Conservation (phyloP, 768 basidiomycete genomes). For the Lentinula sp. region DNA sequence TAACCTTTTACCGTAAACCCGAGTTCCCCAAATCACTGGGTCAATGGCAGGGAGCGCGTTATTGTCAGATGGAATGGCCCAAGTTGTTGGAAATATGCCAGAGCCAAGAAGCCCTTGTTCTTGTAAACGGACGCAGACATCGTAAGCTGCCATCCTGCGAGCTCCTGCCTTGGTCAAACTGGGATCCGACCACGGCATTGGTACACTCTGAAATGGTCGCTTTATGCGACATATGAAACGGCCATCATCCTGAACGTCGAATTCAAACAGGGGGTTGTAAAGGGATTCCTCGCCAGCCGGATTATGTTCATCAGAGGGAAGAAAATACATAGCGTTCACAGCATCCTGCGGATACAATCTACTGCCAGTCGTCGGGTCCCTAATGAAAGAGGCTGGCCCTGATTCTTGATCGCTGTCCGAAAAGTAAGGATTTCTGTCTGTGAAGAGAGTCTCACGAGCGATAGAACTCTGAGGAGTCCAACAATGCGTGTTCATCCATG, state of each 20-base stretch:
- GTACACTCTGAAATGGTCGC: constrained; percentile 33
- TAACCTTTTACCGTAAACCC: constrained; percentile 48
- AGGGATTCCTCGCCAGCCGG: constrained; percentile 5
- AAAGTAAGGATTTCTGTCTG: constrained; percentile 34
- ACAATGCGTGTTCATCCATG: constrained; percentile 46
- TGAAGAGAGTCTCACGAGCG: constrained; percentile 38
- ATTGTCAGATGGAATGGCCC: constrained; percentile 5
- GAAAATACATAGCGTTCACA: constrained; percentile 47
- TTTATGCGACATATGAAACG: constrained; percentile 43
- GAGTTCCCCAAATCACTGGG: constrained; percentile 33
- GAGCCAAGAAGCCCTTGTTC: constrained; percentile 46
- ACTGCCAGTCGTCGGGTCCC: constrained; percentile 59
- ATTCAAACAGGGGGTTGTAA: constrained; percentile 31
- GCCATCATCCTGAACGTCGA: constrained; percentile 25
- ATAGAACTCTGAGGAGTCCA: constrained; percentile 29
- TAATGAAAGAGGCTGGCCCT: constrained; percentile 30
- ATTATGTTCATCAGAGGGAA: constrained; percentile 24
- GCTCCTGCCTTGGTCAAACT: constrained; percentile 41
- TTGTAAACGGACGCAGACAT: constrained; percentile 45
- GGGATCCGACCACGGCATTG: constrained; percentile 23
- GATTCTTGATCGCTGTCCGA: constrained; percentile 39
- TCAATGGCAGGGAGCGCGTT: constrained; percentile 9
- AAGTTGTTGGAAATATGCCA: constrained; percentile 36
- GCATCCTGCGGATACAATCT: constrained; percentile 57
- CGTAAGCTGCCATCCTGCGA: constrained; percentile 53